Base-by-base conservation (phyloP, 1,284 basidiomycete species). In the Singerocomus rubriflavus region DNA sequence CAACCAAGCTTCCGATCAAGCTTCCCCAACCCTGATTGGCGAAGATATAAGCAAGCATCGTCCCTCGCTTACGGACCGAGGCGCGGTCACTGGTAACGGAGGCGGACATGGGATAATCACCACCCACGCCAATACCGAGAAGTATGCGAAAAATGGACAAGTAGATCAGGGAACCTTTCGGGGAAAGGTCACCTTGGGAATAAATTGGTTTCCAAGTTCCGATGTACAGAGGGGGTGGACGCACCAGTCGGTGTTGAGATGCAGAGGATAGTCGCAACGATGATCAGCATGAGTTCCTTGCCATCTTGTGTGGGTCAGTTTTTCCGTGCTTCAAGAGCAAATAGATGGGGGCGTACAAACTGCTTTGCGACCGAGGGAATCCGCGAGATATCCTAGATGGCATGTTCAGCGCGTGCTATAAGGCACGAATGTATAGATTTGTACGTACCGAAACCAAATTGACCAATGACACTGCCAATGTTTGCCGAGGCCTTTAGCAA, bases 81-180 rank as follows among this genome's bases (percentile, higher is more conserved):
- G 88, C 74, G 17, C 86, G 79, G 61, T 91, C 89, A n/a, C 76
- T 78, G 4, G 82, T 79, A 50, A 87, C 71, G n/a, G 79, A 79
- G 3, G 85, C 84, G 7, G 78, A 82, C 84, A 91, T 85, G 12
- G 89, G 89, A 65, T 91, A 91, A 68, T 93, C 90, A 26, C 88
- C 90, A 26, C 90, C 90, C 6, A 92, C 85, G 31, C 86, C 87
- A 16, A 89, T 71, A 0, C 86, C 87, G 41, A 89, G 80, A 16
- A 91, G 63, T 49, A 88, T 85, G 29, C 88, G 82, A 67, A 80
- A 90, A 10, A 81, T 65, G 25, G 73, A 75, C 10, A 88, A 71
- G 64, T 84, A 88, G 54, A 86, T 78, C 48, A 88, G 71, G 17
- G 66, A 72, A 16, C 66, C 56, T 34, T 77, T 62, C 6, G 84